Percentiles rank a stretch among this genome's conserved stretches.
These are phyloP conservation scores for Prunus mume DNA, from an alignment of 306 rosid species.

Conservation along the genomic window DNA sequence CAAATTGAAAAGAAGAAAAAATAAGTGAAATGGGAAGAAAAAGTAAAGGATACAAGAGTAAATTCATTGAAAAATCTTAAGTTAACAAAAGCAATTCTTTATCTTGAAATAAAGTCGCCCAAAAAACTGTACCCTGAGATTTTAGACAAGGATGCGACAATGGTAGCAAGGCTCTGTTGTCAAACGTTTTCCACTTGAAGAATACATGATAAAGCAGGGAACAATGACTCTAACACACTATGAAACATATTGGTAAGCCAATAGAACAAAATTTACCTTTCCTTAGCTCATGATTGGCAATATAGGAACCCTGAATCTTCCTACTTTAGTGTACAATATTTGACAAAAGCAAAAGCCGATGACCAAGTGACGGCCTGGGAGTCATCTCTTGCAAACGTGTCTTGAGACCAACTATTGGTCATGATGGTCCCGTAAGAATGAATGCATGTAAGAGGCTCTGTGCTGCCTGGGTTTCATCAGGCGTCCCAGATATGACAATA, in stretches of 20 bases:
- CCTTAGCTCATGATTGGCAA: conserved; percentile 15
- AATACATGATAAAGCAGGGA: neutral
- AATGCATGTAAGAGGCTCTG: conserved; percentile 95
- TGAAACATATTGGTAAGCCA: conserved; percentile 1
- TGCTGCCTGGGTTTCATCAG: conserved; percentile 96
- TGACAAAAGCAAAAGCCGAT: neutral
- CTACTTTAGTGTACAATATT: conserved; percentile 29
- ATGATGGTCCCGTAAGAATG: conserved; percentile 83
- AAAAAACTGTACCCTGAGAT: neutral
- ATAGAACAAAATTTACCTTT: conserved; percentile 10
- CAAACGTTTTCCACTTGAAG: neutral
- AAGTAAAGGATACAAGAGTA: neutral
- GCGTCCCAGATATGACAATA: conserved; percentile 86
- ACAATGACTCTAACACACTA: neutral
- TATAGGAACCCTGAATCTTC: conserved; percentile 28
- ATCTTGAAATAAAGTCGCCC: too few species aligned
- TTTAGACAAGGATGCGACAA: neutral
- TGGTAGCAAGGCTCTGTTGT: neutral
- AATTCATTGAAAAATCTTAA: neutral
- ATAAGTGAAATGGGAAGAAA: too few species aligned
- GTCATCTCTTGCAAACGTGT: neutral
- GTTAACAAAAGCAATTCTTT: too few species aligned
- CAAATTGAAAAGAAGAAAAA: neutral
- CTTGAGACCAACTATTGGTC: conserved; percentile 21
- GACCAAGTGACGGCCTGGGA: conserved; percentile 15